Percentiles rank a stretch among this genome's conserved stretches.
Conservation (phyloP, 352 stramenopile species). For the Phytophthora pisi region DNA sequence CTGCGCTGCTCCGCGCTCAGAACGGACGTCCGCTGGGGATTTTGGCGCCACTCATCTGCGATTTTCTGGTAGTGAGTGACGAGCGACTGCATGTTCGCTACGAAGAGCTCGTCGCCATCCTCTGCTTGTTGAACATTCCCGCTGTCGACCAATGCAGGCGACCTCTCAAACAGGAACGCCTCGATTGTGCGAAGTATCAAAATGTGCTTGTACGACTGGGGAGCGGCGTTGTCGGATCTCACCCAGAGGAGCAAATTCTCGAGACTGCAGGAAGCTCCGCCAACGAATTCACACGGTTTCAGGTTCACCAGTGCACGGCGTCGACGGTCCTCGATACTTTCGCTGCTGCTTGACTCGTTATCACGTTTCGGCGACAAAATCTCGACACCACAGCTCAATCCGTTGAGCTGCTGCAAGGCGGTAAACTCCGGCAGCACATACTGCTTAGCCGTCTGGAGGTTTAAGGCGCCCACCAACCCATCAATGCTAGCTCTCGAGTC, state of each 20-base stretch:
- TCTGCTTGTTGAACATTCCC: neutral
- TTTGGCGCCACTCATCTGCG: constrained; percentile 16
- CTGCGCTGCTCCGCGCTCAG: constrained; percentile 46
- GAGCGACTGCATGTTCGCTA: constrained; percentile 20
- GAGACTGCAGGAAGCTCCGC: constrained; percentile 22
- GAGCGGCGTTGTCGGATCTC: constrained; percentile 2
- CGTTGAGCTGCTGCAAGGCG: constrained; percentile 15
- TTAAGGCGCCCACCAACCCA: constrained; percentile 26
- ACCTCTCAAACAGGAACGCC: constrained; percentile 31
- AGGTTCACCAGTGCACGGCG: constrained; percentile 24
- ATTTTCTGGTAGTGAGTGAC: constrained; percentile 20
- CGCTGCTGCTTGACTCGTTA: neutral
- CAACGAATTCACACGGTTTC: constrained; percentile 13
- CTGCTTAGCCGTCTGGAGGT: constrained; percentile 2
- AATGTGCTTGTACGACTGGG: constrained; percentile 20
- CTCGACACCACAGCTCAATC: constrained; percentile 6
- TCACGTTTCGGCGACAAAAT: constrained; percentile 8
- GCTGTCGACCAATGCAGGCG: neutral
- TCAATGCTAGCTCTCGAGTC: constrained; percentile 14
- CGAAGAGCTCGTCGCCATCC: too few relatives aligned
- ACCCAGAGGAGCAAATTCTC: constrained; percentile 18
- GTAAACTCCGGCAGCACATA: constrained; percentile 11
- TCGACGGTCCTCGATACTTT: constrained; percentile 21
- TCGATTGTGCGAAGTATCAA: constrained; percentile 38
- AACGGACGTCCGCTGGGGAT: constrained; percentile 18